A percentile compares a stretch with the other conserved stretches of the same genome.
Evolutionary conservation across 352 stramenopile genomes (phyloP).

Genomic region (Globisporangium nunn): DNA sequence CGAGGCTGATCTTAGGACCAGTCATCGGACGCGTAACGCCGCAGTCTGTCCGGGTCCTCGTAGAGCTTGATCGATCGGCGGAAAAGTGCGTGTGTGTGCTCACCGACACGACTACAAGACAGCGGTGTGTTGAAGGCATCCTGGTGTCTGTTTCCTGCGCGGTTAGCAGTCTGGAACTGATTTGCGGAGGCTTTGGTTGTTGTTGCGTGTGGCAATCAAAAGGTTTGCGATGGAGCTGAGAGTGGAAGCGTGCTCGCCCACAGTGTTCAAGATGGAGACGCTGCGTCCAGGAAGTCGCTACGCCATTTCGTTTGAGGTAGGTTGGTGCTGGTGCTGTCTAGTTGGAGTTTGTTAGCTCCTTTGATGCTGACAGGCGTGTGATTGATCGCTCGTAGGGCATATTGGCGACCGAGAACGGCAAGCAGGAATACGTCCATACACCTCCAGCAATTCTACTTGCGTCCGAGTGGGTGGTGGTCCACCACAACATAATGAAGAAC

Average conservation of each 20-base stretch:
- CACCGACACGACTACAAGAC: slow-evolving; percentile 18
- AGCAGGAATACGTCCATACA: slow-evolving; percentile 30
- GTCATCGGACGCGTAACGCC: slow-evolving; percentile 58
- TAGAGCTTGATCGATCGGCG: slow-evolving; percentile 49
- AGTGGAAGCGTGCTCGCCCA: slow-evolving; percentile 42
- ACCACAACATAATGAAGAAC: slow-evolving; percentile 23
- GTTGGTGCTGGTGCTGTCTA: not conserved
- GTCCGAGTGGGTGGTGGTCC: slow-evolving; percentile 50
- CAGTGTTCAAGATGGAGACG: slow-evolving; percentile 52
- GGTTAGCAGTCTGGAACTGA: not conserved
- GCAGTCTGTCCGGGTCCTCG: slow-evolving; percentile 40
- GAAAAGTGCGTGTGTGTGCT: slow-evolving; percentile 31
- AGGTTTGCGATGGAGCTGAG: slow-evolving; percentile 20
- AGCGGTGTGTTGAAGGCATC: slow-evolving; percentile 17
- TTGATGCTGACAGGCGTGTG: not conserved
- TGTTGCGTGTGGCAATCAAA: not conserved
- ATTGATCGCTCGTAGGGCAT: slow-evolving; percentile 23
- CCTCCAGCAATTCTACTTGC: slow-evolving; percentile 25
- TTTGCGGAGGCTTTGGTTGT: not conserved
- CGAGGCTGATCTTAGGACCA: slow-evolving; percentile 45
- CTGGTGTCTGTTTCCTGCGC: no score
- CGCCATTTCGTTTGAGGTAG: slow-evolving; percentile 50
- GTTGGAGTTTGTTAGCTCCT: not conserved
- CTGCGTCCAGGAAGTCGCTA: slow-evolving; percentile 49
- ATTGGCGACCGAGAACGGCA: slow-evolving; percentile 14